Evolutionary conservation across 1,284 basidiomycete genomes (phyloP).

Genomic region (Irpex sp.): DNA sequence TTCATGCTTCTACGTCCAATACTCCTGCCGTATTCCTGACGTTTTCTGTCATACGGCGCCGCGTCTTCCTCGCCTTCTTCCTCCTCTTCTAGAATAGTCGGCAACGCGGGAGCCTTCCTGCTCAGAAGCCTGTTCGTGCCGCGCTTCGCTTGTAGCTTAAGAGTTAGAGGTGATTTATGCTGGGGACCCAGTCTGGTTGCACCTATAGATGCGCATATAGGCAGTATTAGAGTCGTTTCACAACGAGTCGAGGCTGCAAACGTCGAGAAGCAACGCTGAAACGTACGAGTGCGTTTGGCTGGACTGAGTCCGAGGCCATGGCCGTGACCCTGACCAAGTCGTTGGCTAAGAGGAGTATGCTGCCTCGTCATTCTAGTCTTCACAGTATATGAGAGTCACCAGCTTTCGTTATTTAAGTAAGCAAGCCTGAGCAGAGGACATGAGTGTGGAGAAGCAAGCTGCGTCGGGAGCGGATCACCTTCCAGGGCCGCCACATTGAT

Average conservation of each 20-base stretch:
- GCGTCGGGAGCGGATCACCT: not conserved
- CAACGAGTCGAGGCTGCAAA: not conserved
- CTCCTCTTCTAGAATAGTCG: slow-evolving; percentile 12
- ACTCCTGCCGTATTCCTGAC: not conserved
- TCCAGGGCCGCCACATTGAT: not conserved
- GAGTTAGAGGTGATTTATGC: not conserved
- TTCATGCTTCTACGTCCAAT: not conserved
- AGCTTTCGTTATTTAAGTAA: not conserved
- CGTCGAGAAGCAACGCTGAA: not conserved
- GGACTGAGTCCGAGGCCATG: not conserved
- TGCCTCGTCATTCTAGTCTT: not conserved
- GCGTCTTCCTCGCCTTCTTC: slow-evolving; percentile 16
- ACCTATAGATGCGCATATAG: not conserved
- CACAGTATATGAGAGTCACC: not conserved
- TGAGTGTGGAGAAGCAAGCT: not conserved
- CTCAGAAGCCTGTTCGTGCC: not conserved
- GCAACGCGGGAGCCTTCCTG: not conserved
- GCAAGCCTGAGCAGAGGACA: not conserved
- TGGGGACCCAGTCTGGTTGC: not conserved
- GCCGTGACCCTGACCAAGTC: not conserved
- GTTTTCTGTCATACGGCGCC: slow-evolving; percentile 12
- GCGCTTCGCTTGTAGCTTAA: not conserved
- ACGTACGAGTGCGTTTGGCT: not conserved
- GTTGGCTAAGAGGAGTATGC: not conserved
- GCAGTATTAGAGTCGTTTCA: not conserved